Evolutionary conservation across 257 asterid species (phyloP).

Genomic region (Solanum ossicruentum): DNA sequence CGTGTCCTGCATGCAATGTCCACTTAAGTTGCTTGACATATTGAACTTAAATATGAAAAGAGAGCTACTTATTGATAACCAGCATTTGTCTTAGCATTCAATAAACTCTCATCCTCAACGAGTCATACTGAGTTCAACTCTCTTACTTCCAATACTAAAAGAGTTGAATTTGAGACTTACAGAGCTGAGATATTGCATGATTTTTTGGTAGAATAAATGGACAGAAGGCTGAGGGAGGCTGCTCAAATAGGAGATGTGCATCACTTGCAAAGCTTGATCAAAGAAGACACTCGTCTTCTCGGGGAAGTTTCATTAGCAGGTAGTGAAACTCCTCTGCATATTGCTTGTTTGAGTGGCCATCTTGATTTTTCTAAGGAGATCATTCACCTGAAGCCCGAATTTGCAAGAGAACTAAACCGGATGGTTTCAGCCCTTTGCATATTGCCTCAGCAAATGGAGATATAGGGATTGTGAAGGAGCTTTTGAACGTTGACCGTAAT

Average conservation of each 20-base stretch:
- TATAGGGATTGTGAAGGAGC: slow-evolving; percentile 19
- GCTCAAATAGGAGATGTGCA: neutral
- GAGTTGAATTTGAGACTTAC: neutral
- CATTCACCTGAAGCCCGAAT: neutral
- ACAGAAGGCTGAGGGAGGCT: neutral
- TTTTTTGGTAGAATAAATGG: neutral
- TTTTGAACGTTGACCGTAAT: slow-evolving; percentile 3
- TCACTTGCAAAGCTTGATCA: neutral
- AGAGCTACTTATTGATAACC: neutral
- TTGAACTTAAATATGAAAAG: neutral
- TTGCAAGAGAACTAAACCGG: slow-evolving; percentile 2
- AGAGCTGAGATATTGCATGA: neutral
- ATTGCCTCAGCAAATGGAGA: slow-evolving; percentile 24
- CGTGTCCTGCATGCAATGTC: no score
- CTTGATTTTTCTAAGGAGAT: neutral
- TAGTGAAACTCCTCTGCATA: neutral
- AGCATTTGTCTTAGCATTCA: neutral
- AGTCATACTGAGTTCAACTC: neutral
- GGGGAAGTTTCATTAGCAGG: neutral
- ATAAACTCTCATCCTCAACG: neutral
- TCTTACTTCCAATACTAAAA: neutral
- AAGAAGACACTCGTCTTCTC: neutral
- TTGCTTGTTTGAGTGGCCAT: neutral
- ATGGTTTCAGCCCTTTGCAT: slow-evolving; percentile 22
- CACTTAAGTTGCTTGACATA: neutral